Evolutionary conservation across 805 yeast species (phyloP).

Genomic region (Cephaloascus fragrans): DNA sequence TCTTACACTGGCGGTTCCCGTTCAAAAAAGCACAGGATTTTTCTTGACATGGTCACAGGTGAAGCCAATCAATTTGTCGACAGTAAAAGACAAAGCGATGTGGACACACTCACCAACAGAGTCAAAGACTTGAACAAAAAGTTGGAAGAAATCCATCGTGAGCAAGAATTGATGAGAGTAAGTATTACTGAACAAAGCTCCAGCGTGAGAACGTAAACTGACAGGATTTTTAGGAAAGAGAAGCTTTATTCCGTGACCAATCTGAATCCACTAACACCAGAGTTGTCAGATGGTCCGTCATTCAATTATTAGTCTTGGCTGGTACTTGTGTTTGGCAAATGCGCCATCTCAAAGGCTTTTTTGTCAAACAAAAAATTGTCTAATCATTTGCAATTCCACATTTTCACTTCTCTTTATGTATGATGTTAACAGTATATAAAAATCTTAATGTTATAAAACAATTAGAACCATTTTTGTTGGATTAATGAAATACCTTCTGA

Average conservation of each 20-base stretch:
- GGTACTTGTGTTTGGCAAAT: conserved; percentile 71
- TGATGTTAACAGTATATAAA: no score
- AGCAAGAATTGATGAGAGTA: conserved; percentile 44
- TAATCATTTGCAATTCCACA: no score
- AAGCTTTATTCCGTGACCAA: conserved; percentile 66
- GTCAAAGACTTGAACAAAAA: conserved; percentile 48
- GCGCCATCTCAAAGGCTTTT: conserved; percentile 68
- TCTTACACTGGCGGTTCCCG: conserved; percentile 35
- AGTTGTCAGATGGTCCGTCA: conserved; percentile 63
- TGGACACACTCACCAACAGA: conserved; percentile 42
- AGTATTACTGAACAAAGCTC: no score
- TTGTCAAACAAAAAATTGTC: conserved; percentile 79
- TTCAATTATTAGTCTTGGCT: conserved; percentile 60
- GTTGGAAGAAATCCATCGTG: conserved; percentile 48
- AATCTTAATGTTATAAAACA: no score
- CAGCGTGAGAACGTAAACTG: no score
- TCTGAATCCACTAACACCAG: conserved; percentile 68
- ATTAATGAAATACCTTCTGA: no score
- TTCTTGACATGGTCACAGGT: conserved; percentile 66
- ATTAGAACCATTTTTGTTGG: no score
- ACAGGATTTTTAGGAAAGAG: no score
- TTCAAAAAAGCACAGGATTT: conserved; percentile 48
- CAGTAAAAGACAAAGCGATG: conserved; percentile 45
- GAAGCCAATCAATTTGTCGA: conserved; percentile 50
- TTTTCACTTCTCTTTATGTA: no score